Evolutionary conservation across 768 basidiomycete genomes (phyloP).

Genomic region (Amanita polypyramis): DNA sequence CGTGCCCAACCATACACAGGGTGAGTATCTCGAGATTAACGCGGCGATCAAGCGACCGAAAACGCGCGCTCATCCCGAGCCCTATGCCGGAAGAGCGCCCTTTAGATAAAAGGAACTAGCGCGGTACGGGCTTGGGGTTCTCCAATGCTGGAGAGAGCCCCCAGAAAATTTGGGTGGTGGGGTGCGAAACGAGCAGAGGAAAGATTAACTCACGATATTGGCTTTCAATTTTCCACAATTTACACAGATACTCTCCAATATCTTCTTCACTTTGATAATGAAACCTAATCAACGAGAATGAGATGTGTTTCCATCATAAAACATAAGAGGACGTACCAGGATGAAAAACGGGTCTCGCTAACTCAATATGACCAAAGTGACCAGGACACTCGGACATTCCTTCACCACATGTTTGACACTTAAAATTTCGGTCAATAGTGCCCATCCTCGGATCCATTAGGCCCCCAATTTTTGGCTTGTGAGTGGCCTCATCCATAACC

Average conservation of each 20-base stretch:
- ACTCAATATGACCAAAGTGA: conserved; percentile 97
- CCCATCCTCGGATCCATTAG: conserved; percentile 98
- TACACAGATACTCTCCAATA: conserved; percentile 96
- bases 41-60: conserved; percentile 95
- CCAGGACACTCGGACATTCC: conserved; percentile 99
- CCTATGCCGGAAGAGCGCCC: conserved; percentile 75
- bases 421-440: conserved; percentile 94
- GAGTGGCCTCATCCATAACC: conserved; percentile 92
- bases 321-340: conserved; percentile 50
- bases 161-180: conserved; percentile 95
- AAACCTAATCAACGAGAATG: conserved; percentile 49
- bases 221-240: conserved; percentile 98
- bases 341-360: conserved; percentile 93
- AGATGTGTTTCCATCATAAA: not conserved
- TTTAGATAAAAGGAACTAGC: conserved; percentile 66
- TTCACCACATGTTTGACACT: conserved; percentile 99
- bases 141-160: conserved; percentile 92
- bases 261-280: conserved; percentile 99
- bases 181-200: conserved; percentile 92
- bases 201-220: conserved; percentile 85
- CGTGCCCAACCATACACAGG: conserved; percentile 75
- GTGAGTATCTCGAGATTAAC: conserved; percentile 47
- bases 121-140: conserved; percentile 92
- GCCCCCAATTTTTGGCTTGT: conserved; percentile 85
- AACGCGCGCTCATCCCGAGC: conserved; percentile 65